A percentile compares a stretch with the other conserved stretches of the same genome.
Evolutionary conservation across 768 basidiomycete genomes (phyloP).

Genomic region (Kwoniella sp.): DNA sequence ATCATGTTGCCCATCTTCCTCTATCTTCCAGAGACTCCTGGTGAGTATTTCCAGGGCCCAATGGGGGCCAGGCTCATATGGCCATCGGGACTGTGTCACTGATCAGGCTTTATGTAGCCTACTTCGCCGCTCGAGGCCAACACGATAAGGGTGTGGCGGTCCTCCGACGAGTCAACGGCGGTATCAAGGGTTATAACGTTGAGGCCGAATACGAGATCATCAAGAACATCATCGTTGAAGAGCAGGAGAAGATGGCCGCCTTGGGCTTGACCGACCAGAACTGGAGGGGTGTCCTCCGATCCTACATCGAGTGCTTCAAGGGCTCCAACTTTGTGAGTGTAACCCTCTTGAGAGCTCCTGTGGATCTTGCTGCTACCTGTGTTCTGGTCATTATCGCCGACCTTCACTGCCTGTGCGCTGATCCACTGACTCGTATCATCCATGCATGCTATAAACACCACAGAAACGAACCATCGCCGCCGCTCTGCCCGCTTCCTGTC

Average conservation of each 20-base stretch:
- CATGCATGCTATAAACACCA: not conserved
- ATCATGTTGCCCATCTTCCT: constrained; percentile 34
- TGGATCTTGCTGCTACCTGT: too few relatives aligned
- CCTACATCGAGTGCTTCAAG: constrained; percentile 31
- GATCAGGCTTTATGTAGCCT: too few relatives aligned
- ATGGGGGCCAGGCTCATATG: too few relatives aligned
- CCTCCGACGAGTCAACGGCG: constrained; percentile 27
- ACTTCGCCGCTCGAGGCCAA: constrained; percentile 24
- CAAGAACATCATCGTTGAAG: constrained; percentile 27
- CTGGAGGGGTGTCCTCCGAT: constrained; percentile 15
- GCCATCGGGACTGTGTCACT: too few relatives aligned
- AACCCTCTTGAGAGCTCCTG: not conserved
- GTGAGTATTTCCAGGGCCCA: too few relatives aligned
- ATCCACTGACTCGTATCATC: not conserved
- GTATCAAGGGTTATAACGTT: constrained; percentile 29
- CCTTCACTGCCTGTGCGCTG: too few relatives aligned
- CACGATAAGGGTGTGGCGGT: constrained; percentile 22
- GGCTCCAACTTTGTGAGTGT: constrained; percentile 25
- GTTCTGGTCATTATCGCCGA: too few relatives aligned
- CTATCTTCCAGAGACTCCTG: constrained; percentile 33
- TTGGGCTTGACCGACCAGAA: constrained; percentile 18
- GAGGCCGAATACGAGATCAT: constrained; percentile 29
- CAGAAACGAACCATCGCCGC: constrained; percentile 23
- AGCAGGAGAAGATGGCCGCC: constrained; percentile 10
- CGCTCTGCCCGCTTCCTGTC: constrained; percentile 15